Evolutionary conservation across 345 rosid species (phyloP).

Genomic region (Hypericum androsaemum): DNA sequence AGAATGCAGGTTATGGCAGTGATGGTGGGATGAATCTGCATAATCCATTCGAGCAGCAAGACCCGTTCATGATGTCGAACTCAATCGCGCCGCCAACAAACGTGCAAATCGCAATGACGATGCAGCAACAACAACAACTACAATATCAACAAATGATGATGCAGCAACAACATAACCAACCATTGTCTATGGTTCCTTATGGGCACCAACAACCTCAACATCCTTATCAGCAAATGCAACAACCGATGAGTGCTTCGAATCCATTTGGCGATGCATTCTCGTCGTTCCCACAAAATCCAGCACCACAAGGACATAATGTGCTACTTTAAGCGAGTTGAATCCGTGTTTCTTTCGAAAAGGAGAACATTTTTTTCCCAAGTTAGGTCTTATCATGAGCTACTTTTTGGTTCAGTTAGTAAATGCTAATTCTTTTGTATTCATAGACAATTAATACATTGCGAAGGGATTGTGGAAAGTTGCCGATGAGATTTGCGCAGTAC

Average conservation of each 20-base stretch:
- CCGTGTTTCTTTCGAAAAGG: no score
- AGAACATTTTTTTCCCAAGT: no score
- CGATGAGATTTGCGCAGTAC: no score
- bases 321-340: conserved; percentile 21
- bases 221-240: conserved; percentile 27
- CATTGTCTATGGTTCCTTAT: conserved; percentile 23
- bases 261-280: conserved; percentile 69
- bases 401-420: no score
- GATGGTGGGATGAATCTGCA: conserved; percentile 29
- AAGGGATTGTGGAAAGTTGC: no score
- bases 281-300: conserved; percentile 26
- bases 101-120: conserved; percentile 72
- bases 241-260: conserved; percentile 29
- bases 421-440: no score
- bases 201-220: conserved; percentile 17
- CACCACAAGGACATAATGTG: conserved; percentile 32
- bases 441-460: no score
- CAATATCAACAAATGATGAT: not conserved
- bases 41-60: conserved; percentile 61
- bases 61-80: conserved; percentile 68
- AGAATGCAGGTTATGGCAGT: conserved; percentile 65
- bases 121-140: conserved; percentile 49
- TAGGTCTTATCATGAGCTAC: no score
- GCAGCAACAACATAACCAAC: conserved; percentile 7
- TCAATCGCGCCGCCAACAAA: conserved; percentile 62